Conservation (phyloP, 129 eudicot genomes). For the Arctium minus region DNA sequence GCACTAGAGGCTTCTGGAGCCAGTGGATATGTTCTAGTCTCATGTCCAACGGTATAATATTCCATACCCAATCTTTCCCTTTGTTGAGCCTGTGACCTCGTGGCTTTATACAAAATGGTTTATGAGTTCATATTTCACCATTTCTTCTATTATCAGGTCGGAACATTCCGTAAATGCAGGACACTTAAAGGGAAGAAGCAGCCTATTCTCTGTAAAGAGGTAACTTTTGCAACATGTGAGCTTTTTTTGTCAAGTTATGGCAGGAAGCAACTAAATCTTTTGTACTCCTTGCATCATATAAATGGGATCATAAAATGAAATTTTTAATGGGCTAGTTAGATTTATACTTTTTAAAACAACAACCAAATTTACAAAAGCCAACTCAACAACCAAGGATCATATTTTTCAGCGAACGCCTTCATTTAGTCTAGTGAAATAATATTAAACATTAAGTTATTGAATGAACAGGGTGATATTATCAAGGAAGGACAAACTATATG, state of each 20-base stretch:
- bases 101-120: background rate
- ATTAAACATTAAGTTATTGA: background rate
- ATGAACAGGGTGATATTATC: constrained; percentile 67
- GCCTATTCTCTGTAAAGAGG: constrained; percentile 74
- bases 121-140: background rate
- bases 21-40: constrained; percentile 68
- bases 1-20: constrained; percentile 88
- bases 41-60: constrained; percentile 68
- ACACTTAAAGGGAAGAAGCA: constrained; percentile 70
- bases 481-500: constrained; percentile 82
- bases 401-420: background rate
- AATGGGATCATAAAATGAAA: background rate
- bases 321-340: background rate
- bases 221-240: constrained; percentile 14
- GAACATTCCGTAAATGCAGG: constrained; percentile 74
- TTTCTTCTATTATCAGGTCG: constrained; percentile 54
- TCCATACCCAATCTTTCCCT: background rate
- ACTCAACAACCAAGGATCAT: background rate
- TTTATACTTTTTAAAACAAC: background rate
- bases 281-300: background rate
- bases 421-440: background rate
- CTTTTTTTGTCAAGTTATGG: background rate
- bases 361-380: background rate
- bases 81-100: background rate
- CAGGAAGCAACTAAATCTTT: background rate